Base-by-base conservation (phyloP, 208 protist genomes). In the Naegleria fowleri region DNA sequence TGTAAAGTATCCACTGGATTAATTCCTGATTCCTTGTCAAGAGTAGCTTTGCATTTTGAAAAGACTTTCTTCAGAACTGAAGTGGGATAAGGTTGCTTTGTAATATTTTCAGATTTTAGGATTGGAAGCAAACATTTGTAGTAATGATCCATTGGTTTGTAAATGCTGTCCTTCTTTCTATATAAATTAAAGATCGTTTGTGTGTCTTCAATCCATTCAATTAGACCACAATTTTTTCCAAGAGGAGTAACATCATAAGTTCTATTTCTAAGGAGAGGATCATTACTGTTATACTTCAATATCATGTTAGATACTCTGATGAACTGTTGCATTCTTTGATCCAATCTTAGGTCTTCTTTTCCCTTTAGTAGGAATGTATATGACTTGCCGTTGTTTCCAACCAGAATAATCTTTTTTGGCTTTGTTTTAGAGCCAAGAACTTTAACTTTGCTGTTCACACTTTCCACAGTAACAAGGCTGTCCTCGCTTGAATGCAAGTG, bases 261-360 rank as follows among this genome's bases (percentile, higher is more conserved):
- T 41, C 93, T 58, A 0, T 92, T 87, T 40, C 85, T 9, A 33
- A 95, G 22, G 9, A 15, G 13, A 7, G 36, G 16, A 9, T 92
- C 39, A 16, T 13, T 51, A 4, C 5, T 39, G 5, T 33, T 36
- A 83, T 86, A 19, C 6, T 39, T 67, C 90, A 89, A 75, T 5
- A 95, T 9, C 16, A 76, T 86, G 84, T 93, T 95, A 5, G 92
- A 84, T 19, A 92, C 48, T n/a, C 91, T 76, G 0, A 96, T 85
- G 33, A 95, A 91, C 91, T 96, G 95, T 94, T 95, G 95, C 11
- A 95, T 91, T 48, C 95, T 84, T 92, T 96, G 93, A 92, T 96
- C 95, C 0, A 95, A 86, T 51, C 92, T 91, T 52, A 96, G 83
- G 83, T 96, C 95, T 89, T 96, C 95, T 43, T 84, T 84, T n/a